Conservation (phyloP, 768 basidiomycete genomes). For the Dacryopinax primogenitus region DNA sequence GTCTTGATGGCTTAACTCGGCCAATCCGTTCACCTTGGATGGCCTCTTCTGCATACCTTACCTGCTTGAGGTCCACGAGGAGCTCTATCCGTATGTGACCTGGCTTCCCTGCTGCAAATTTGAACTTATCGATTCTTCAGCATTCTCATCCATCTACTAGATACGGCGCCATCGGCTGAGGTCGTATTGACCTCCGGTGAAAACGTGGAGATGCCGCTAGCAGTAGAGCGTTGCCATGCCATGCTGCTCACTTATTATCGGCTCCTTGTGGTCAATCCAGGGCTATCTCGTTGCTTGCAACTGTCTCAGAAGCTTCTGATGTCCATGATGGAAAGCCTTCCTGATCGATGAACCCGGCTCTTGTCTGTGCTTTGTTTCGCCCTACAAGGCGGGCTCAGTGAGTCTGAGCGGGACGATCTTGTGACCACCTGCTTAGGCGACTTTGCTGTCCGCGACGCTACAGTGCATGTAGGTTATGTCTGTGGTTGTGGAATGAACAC, state of each 20-base stretch:
- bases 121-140: not conserved
- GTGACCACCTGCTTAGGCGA: constrained; percentile 53
- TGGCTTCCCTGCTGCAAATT: constrained; percentile 11
- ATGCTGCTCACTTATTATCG: constrained; percentile 72
- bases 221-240: constrained; percentile 41
- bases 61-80: constrained; percentile 23
- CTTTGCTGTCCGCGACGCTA: constrained; percentile 46
- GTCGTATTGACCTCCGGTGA: constrained; percentile 48
- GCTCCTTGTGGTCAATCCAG: constrained; percentile 57
- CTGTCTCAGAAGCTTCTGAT: constrained; percentile 46
- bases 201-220: constrained; percentile 32
- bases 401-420: constrained; percentile 54
- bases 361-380: constrained; percentile 71
- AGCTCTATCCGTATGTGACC: constrained; percentile 52
- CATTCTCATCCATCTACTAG: constrained; percentile 12
- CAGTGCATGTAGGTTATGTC: constrained; percentile 27
- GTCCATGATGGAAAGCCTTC: constrained; percentile 35
- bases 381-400: constrained; percentile 61
- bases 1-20: constrained; percentile 62
- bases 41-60: constrained; percentile 24
- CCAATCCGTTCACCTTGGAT: constrained; percentile 32
- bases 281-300: constrained; percentile 44
- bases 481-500: constrained; percentile 37
- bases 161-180: constrained; percentile 12
- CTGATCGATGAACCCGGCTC: constrained; percentile 50